Evolutionary conservation across 1,284 basidiomycete species (phyloP).

Genomic region (Farysia itapuensis): DNA sequence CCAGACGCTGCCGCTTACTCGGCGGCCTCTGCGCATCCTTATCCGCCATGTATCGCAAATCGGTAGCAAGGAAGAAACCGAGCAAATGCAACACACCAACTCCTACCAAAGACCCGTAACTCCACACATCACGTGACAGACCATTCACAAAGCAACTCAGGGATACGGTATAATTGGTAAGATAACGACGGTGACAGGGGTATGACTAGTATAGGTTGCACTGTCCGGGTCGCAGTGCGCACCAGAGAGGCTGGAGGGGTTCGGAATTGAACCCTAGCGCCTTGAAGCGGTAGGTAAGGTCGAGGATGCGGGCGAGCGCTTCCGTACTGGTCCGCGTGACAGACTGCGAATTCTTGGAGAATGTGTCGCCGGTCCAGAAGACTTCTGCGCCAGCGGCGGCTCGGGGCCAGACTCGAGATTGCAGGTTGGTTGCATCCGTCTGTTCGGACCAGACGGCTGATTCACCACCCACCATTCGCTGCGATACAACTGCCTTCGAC

Average conservation of each 20-base stretch:
- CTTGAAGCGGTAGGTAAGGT: conserved; percentile 68
- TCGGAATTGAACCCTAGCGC: conserved; percentile 71
- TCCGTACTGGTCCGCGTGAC: conserved; percentile 64
- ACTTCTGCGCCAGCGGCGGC: conserved; percentile 76
- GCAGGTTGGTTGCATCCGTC: conserved; percentile 71
- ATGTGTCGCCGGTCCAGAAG: conserved; percentile 71
- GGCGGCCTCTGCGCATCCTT: conserved; percentile 1
- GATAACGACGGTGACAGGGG: too few relatives aligned
- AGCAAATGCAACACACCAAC: too few relatives aligned
- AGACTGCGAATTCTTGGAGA: background rate
- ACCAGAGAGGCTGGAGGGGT: conserved; percentile 78
- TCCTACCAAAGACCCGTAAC: too few relatives aligned
- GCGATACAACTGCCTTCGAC: background rate
- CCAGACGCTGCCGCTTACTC: conserved; percentile 10
- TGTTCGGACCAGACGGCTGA: conserved; percentile 79
- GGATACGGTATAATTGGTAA: too few relatives aligned
- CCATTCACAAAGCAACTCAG: too few relatives aligned
- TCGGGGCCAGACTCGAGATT: conserved; percentile 74
- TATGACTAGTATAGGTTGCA: conserved; percentile 48
- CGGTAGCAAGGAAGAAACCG: too few relatives aligned
- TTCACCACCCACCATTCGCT: conserved; percentile 71
- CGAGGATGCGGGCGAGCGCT: conserved; percentile 76
- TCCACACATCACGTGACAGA: too few relatives aligned
- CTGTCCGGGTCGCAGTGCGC: conserved; percentile 71
- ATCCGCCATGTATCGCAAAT: background rate